Evolutionary conservation across 352 stramenopile species (phyloP).

Genomic region (Globisporangium barbulae): DNA sequence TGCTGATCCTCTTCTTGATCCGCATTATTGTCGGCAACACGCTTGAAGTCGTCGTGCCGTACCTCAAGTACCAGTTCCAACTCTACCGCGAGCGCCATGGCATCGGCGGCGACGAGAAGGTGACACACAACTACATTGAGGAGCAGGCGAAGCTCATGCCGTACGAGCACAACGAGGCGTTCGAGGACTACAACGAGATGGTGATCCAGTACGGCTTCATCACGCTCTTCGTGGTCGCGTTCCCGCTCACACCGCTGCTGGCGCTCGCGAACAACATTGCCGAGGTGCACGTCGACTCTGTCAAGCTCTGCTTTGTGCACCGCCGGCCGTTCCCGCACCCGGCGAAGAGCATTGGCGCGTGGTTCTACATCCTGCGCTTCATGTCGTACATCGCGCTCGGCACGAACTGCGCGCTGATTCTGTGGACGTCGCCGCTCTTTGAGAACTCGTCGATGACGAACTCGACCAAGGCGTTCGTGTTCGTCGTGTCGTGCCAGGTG

Average conservation of each 20-base stretch:
- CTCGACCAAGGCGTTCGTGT: constrained; percentile 55
- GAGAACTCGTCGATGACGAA: constrained; percentile 27
- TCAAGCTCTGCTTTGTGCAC: constrained; percentile 80
- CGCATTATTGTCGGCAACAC: constrained; percentile 92
- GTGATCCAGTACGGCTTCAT: constrained; percentile 96
- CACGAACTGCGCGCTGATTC: constrained; percentile 76
- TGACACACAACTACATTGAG: constrained; percentile 77
- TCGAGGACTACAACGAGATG: constrained; percentile 90
- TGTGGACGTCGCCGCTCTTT: constrained; percentile 82
- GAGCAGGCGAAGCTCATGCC: constrained; percentile 77
- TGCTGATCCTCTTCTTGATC: constrained; percentile 91
- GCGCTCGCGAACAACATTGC: constrained; percentile 89
- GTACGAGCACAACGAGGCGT: constrained; percentile 81
- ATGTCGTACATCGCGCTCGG: constrained; percentile 78
- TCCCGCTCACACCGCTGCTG: constrained; percentile 90
- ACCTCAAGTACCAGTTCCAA: constrained; percentile 74
- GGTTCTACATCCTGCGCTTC: constrained; percentile 83
- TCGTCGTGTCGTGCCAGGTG: constrained; percentile 70
- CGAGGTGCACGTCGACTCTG: constrained; percentile 88
- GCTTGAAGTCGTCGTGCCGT: constrained; percentile 85
- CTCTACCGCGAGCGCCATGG: constrained; percentile 46
- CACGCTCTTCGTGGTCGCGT: constrained; percentile 93
- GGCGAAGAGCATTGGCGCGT: constrained; percentile 90
- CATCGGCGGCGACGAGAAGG: constrained; percentile 24
- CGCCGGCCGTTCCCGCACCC: constrained; percentile 75